Evolutionary conservation across 805 yeast species (phyloP), one percentile per base, ranked within the genome.

Genomic region (Candida boidinii): DNA sequence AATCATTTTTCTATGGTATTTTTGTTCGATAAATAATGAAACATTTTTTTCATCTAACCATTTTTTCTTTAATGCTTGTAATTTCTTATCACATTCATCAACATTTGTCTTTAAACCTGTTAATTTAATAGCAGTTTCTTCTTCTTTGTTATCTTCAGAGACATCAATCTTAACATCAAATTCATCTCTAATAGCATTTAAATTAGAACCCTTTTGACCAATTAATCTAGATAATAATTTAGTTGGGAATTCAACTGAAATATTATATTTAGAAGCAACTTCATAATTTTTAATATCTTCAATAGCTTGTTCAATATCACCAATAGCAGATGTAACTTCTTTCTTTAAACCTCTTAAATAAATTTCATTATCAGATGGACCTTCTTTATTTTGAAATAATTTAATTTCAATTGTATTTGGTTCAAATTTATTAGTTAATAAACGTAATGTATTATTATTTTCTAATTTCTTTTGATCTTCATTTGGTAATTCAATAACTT

Each of bases 171-270:
- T 71, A 43, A 83, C 85, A 30, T 78, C 85, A 47, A 66, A 85
- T 48, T 82, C 80, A 8, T 81, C 84, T 41, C 81, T 70, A 39
- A 86, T 55, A 31, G 72, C 63, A 44, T 73, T 72, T 50, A 92
- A 60, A 51, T 76, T 75, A 27, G 84, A 62, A 35, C 99, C 98
- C 39, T 75, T 82, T 53, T 80, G 82, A 44, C 99, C 99, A 56
- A 92, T 86, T 34, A 94, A 66, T 58, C 92, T 77, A 19, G 92
- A 70, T 38, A 90, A 62, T 30, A 76, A 72, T 32, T 66, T 60
- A 2, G 76, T 57, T 40, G 96, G 94, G 51, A 86, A 76, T 20
- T 64, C 66, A 33, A 79, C 57, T 14, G 71, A 60, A 13, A 69
- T 52, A 36, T 51, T 46, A 56, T 66, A 66, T 23, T 59, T 59